A percentile compares a stretch with the other conserved stretches of the same genome.
Conservation (phyloP, 805 yeast species). For the Candida pseudofarinosa region DNA sequence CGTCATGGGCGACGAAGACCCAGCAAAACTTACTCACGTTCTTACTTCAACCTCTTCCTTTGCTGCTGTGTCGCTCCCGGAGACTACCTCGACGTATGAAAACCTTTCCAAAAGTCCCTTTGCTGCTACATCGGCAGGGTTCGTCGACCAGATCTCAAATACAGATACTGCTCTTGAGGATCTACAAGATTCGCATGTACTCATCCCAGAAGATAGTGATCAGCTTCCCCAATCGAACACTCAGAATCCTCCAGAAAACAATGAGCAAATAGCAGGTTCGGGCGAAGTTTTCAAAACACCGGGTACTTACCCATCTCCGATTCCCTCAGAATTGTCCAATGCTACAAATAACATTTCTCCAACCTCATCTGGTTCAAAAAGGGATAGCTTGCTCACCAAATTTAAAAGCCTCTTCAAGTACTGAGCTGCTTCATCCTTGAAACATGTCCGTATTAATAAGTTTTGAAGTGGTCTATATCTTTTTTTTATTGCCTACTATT, state of each 20-base stretch:
- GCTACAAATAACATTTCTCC: slow-evolving; percentile 4
- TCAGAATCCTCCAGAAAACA: neutral
- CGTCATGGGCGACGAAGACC: neutral
- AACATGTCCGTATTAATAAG: too few relatives aligned
- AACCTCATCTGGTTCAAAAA: slow-evolving; percentile 8
- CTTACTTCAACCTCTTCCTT: slow-evolving; percentile 31
- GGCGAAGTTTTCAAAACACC: slow-evolving; percentile 18
- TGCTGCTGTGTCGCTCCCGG: slow-evolving; percentile 33
- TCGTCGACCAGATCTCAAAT: slow-evolving; percentile 3
- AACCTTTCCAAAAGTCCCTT: slow-evolving; percentile 5
- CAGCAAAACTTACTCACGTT: slow-evolving; percentile 18
- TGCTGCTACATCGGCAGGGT: slow-evolving; percentile 1
- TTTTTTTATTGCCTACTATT: too few relatives aligned
- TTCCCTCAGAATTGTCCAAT: neutral
- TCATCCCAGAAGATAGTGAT: slow-evolving; percentile 2
- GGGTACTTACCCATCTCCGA: slow-evolving; percentile 12
- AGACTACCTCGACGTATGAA: slow-evolving; percentile 12
- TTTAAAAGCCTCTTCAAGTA: slow-evolving; percentile 31
- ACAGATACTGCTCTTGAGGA: slow-evolving; percentile 8
- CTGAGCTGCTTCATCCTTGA: too few relatives aligned
- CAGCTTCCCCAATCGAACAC: neutral
- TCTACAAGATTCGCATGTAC: slow-evolving; percentile 12
- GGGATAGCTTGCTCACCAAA: slow-evolving; percentile 24
- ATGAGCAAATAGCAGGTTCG: neutral
- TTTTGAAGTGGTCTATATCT: too few relatives aligned